Percentiles rank a stretch among this genome's conserved stretches.
phyloP scores from a whole-genome alignment of 768 basidiomycete genomes.

The Scleroderma bovista region DNA sequence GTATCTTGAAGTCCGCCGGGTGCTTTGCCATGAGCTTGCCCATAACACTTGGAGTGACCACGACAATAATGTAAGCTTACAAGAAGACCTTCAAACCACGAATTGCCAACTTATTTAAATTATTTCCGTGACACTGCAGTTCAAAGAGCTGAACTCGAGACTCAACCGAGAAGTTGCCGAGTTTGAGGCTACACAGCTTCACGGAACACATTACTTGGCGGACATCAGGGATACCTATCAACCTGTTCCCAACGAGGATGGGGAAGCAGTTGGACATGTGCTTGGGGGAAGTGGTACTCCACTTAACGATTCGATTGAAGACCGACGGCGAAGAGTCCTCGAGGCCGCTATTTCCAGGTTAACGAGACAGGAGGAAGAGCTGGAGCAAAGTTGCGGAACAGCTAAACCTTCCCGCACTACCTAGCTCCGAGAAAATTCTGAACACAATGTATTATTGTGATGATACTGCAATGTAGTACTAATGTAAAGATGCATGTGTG shows the following conservation, averaged over 20 bases:
- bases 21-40: constrained; percentile 72
- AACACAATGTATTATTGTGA: neutral
- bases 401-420: constrained; percentile 5
- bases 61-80: constrained; percentile 55
- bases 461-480: neutral
- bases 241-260: constrained; percentile 51
- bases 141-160: constrained; percentile 70
- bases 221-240: constrained; percentile 38
- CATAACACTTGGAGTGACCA: constrained; percentile 75
- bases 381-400: constrained; percentile 71
- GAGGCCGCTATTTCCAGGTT: constrained; percentile 60
- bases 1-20: constrained; percentile 59
- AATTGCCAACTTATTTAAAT: neutral
- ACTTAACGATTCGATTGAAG: constrained; percentile 46
- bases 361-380: constrained; percentile 60
- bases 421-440: neutral
- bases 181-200: constrained; percentile 49
- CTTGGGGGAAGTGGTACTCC: constrained; percentile 42
- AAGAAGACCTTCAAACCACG: neutral
- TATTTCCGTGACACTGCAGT: constrained; percentile 36
- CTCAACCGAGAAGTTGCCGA: constrained; percentile 69
- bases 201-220: constrained; percentile 51
- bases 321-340: constrained; percentile 48
- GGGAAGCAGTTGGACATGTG: constrained; percentile 46
- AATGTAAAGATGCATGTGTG: neutral